Conservation (phyloP, 1,284 basidiomycete genomes). For the Irpex sp. region DNA sequence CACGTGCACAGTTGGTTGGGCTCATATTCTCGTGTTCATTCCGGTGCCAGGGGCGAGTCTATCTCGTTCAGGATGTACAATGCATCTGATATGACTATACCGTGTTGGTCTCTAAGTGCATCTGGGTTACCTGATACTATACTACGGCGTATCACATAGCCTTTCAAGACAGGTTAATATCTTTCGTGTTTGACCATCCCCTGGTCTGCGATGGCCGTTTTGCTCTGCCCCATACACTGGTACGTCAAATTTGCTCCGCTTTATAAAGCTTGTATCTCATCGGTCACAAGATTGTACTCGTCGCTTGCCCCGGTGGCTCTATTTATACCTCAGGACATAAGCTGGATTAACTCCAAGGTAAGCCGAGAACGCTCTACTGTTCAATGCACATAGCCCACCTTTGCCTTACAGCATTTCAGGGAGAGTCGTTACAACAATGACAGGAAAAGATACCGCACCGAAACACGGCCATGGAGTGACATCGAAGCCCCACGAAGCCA, state of each 20-base stretch:
- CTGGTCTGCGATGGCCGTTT: too few relatives aligned
- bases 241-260: neutral
- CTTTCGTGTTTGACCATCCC: too few relatives aligned
- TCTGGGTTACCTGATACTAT: neutral
- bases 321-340: neutral
- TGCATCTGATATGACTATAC: neutral
- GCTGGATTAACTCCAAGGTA: too few relatives aligned
- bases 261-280: neutral
- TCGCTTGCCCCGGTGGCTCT: neutral
- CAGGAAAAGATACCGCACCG: neutral
- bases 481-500: neutral
- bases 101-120: neutral
- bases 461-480: neutral
- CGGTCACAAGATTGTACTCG: neutral
- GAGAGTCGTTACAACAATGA: too few relatives aligned
- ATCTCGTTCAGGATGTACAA: too few relatives aligned
- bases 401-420: too few relatives aligned
- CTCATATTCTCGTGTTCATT: too few relatives aligned
- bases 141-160: neutral
- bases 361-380: too few relatives aligned
- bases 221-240: neutral
- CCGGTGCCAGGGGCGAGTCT: too few relatives aligned
- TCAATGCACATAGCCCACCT: too few relatives aligned
- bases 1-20: too few relatives aligned
- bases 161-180: neutral